Base-by-base conservation (phyloP, 139 green algal species). In the Chlamydomonas sp. region DNA sequence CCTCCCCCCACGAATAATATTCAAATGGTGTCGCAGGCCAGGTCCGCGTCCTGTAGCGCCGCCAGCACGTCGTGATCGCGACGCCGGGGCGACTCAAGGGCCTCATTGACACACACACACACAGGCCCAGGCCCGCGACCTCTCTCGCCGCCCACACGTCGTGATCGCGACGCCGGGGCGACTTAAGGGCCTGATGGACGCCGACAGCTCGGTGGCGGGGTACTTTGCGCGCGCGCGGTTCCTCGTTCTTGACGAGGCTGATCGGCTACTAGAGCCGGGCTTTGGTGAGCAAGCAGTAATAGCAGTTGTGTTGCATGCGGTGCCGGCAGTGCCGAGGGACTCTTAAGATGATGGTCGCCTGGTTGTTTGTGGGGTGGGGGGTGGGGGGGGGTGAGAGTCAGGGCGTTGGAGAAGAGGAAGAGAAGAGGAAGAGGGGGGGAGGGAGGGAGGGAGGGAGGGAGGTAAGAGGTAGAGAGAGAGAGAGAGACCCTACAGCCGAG, bases 31-130 rank as follows among this genome's bases (percentile, higher is more conserved):
- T n/a, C n/a, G n/a, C n/a, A n/a, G n/a, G n/a, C n/a, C 94, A 98
- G 78, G 78, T 84, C 0, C 73, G 76, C 64, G 81, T 85, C 30
- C 83, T 98, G 3, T 67, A 79, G 0, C 43, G 63, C 5, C 76
- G 92, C 24, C 94, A 94, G 13, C 94, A 98, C 72, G 81, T 98
- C 0, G 92, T 98, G 1, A 77, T 98, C n/a, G 92, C 94, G 5
- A 98, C 94, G 0, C 94, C 94, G 1, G 94, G 93, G 0, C 75
- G 93, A 4, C 73, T 98, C 36, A 70, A 72, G 79, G 72, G 74
- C 50, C 74, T 93, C 49, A 29, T 93, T 13, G 65, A 73, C 3
- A 35, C 65, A 1, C 80, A 91, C 35, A 94, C n/a, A n/a, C n/a
- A n/a, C n/a, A n/a, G n/a, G n/a, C n/a, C n/a, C 94, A 98, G 78